phyloP scores from a whole-genome alignment of 2,329 filamentous ascomycete genomes.

The Pyrenochaeta sp. region DNA sequence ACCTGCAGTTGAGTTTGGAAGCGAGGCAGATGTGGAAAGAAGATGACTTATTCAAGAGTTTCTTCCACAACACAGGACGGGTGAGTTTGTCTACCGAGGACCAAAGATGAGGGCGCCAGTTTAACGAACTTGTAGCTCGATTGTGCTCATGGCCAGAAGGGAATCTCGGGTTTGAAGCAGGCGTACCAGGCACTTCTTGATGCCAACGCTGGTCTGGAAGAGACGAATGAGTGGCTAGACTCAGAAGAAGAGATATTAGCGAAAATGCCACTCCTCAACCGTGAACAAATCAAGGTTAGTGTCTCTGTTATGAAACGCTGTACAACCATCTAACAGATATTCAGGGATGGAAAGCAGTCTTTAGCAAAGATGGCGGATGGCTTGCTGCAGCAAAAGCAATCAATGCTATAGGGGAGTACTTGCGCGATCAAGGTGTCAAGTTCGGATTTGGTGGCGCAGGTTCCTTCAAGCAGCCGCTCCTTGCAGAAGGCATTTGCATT shows the following conservation, averaged over 20 bases:
- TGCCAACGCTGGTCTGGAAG: constrained; percentile 43
- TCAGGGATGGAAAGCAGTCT: constrained; percentile 58
- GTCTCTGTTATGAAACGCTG: background rate
- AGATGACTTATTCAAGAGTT: constrained; percentile 56
- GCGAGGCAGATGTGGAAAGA: constrained; percentile 54
- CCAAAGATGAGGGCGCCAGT: background rate
- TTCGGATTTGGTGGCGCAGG: constrained; percentile 56
- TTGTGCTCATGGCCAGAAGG: constrained; percentile 48
- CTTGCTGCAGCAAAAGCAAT: constrained; percentile 59
- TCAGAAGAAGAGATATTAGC: constrained; percentile 55
- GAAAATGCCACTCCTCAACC: constrained; percentile 52
- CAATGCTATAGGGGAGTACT: constrained; percentile 54
- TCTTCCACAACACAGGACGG: constrained; percentile 57
- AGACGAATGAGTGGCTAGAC: constrained; percentile 55
- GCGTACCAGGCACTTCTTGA: constrained; percentile 50
- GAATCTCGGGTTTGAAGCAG: constrained; percentile 44
- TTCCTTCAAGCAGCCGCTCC: constrained; percentile 55
- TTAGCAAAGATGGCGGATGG: constrained; percentile 57
- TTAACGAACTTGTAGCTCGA: constrained; percentile 33
- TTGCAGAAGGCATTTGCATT: constrained; percentile 49
- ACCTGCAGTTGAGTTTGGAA: constrained; percentile 43
- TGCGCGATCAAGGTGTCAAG: constrained; percentile 51
- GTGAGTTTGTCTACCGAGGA: constrained; percentile 16
- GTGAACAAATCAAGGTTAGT: constrained; percentile 52
- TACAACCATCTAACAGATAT: background rate